phyloP scores from a whole-genome alignment of 2,329 filamentous ascomycete genomes.

The Sarocladiaceae sp. region DNA sequence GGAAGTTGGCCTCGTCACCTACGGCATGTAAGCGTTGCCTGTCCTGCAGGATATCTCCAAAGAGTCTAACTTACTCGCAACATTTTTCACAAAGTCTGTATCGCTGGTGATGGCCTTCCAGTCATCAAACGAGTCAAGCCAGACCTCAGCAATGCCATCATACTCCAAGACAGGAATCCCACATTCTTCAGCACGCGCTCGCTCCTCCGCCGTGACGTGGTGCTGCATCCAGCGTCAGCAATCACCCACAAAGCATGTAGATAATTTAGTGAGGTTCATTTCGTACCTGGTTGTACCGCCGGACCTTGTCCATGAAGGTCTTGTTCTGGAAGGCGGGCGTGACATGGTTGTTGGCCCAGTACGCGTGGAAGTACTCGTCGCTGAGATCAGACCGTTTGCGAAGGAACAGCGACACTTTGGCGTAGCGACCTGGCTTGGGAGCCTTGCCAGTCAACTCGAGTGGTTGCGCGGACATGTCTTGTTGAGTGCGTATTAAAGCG shows the following conservation, averaged over 20 bases:
- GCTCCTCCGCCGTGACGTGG: constrained; percentile 1
- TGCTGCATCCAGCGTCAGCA: no score
- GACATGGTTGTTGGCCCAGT: constrained; percentile 22
- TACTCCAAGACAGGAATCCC: background rate
- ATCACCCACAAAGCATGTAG: no score
- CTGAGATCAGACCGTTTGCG: constrained; percentile 21
- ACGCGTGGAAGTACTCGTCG: constrained; percentile 22
- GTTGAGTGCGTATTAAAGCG: no score
- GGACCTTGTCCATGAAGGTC: constrained; percentile 16
- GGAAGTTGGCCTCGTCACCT: constrained; percentile 2
- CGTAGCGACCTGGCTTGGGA: constrained; percentile 13
- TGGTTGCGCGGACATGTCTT: background rate
- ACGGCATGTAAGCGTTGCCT: background rate
- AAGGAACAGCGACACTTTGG: constrained; percentile 20
- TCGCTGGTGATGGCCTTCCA: background rate
- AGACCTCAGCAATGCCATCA: constrained; percentile 8
- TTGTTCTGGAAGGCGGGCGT: constrained; percentile 17
- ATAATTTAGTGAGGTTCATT: background rate
- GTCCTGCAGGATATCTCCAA: background rate
- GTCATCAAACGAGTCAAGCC: constrained; percentile 6
- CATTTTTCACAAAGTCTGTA: background rate
- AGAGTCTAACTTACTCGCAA: background rate
- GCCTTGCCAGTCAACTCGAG: constrained; percentile 8
- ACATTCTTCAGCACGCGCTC: background rate
- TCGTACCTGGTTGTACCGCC: constrained; percentile 9